Evolutionary conservation across 1,139 yeast species (phyloP).

Genomic region (Scheffersomyces illinoinensis): DNA sequence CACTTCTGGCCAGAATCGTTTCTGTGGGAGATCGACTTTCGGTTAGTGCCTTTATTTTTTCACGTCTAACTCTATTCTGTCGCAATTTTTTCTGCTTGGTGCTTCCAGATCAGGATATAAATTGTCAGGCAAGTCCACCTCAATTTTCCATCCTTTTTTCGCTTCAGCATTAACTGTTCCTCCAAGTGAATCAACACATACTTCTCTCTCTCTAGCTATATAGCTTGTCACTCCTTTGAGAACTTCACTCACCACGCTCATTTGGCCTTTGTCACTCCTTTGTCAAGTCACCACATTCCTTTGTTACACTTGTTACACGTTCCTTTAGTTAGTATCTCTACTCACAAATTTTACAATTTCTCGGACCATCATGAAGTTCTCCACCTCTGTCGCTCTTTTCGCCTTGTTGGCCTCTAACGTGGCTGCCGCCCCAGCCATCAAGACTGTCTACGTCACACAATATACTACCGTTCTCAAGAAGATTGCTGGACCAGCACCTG

Average conservation of each 20-base stretch:
- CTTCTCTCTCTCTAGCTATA: background rate
- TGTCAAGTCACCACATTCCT: background rate
- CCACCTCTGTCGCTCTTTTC: conserved; percentile 10
- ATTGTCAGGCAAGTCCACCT: background rate
- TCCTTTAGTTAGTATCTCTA: background rate
- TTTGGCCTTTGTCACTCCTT: conserved; percentile 6
- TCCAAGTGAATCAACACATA: background rate
- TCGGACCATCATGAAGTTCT: conserved; percentile 11
- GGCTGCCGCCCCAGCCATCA: conserved; percentile 22
- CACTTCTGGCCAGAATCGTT: background rate
- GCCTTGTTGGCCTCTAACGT: conserved; percentile 11
- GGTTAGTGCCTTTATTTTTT: background rate
- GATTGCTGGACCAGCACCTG: conserved; percentile 7
- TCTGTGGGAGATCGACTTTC: background rate
- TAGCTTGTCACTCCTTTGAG: conserved; percentile 6
- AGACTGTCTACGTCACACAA: conserved; percentile 16
- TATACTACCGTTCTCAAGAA: conserved; percentile 17
- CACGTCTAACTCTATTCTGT: background rate
- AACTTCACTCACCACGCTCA: conserved; percentile 3
- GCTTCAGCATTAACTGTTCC: background rate
- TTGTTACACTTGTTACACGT: conserved; percentile 7
- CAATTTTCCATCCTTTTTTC: background rate
- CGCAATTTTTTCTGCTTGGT: background rate
- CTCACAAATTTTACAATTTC: conserved; percentile 1
- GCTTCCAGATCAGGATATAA: background rate